Base-by-base conservation (phyloP, 129 eudicot genomes). In the Tagetes patula region DNA sequence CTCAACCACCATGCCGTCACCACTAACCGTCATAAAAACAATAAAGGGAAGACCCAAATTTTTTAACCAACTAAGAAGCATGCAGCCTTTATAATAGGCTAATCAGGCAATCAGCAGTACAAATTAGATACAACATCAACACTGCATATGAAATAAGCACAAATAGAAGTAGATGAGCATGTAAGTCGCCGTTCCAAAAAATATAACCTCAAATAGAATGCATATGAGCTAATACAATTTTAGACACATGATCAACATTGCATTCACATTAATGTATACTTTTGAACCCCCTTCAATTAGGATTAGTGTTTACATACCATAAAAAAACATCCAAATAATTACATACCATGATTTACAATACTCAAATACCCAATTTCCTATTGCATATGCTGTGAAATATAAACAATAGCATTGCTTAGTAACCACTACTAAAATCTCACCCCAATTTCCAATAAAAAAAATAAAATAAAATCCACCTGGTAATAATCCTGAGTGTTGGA, bases 401-500 rank as follows among this genome's bases (percentile, higher is more conserved):
- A 31, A 58, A 58, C 64, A 38, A 58, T 2, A 64, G 48, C 69
- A 38, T 40, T 41, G 13, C 47, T 60, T 60, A 60, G 34, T 60
- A 11, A 2, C 32, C 69, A n/a, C 13, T 39, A 14, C 34, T 3
- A 39, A 39, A 54, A 27, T 54, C 60, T 14, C 60, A 54, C 60
- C 30, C 60, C 60, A 54, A 20, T 54, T 20, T 53, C 30, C 20
- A 54, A 54, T 20, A 53, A 5, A 53, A 53, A 53, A 53, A 54
- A 54, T 8, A 8, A 64, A 36, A 37, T 3, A 39, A 7, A 36
- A 3, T 0, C 13, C 56, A 50, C 56, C 56, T 55, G 39, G 65
- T 33, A 33, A 33, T 33, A 36, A 36, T 27, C 67, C 67, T 36
- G 3, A 61, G 63, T 31, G 56, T 50, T 50, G 31, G 31, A 50